A percentile compares a stretch with the other conserved stretches of the same genome.
Evolutionary conservation across 768 basidiomycete genomes (phyloP).

Genomic region (Neoboletus brunneissimus): DNA sequence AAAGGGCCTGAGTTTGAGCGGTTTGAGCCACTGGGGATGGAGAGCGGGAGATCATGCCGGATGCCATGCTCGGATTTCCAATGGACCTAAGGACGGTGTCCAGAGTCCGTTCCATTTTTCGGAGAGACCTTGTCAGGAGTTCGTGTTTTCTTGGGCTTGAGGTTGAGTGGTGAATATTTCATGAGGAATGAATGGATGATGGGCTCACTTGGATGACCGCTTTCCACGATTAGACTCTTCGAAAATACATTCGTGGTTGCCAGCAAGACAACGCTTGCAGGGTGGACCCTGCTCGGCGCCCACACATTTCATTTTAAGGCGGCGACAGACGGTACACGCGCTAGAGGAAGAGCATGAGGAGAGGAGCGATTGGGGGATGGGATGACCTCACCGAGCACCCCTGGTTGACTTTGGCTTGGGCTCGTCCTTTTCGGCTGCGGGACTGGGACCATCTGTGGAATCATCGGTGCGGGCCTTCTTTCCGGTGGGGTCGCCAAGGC

Average conservation of each 20-base stretch:
- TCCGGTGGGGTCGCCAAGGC: conserved; percentile 38
- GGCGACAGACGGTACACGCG: conserved; percentile 88
- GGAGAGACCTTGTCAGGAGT: conserved; percentile 71
- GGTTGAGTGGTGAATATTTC: conserved; percentile 30
- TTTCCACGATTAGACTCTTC: conserved; percentile 97
- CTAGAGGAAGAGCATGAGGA: conserved; percentile 38
- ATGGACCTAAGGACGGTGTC: conserved; percentile 89
- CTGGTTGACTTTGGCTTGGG: conserved; percentile 79
- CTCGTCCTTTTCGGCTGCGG: conserved; percentile 58
- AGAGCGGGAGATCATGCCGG: conserved; percentile 79
- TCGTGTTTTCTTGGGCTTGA: conserved; percentile 71
- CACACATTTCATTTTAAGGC: conserved; percentile 92
- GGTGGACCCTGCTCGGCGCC: conserved; percentile 88
- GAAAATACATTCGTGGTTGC: conserved; percentile 90
- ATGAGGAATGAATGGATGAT: conserved; percentile 11
- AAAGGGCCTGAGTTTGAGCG: conserved; percentile 51
- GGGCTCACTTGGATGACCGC: conserved; percentile 70
- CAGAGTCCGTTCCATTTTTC: conserved; percentile 91
- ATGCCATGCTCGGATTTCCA: conserved; percentile 75
- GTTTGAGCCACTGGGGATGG: conserved; percentile 63
- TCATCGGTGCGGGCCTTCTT: conserved; percentile 65
- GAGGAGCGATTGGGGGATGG: neutral
- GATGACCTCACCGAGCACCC: conserved; percentile 66
- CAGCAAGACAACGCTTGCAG: conserved; percentile 79
- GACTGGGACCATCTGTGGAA: conserved; percentile 47